phyloP scores from a whole-genome alignment of 2,329 filamentous ascomycete species.

The Trichophyton verrucosum region DNA sequence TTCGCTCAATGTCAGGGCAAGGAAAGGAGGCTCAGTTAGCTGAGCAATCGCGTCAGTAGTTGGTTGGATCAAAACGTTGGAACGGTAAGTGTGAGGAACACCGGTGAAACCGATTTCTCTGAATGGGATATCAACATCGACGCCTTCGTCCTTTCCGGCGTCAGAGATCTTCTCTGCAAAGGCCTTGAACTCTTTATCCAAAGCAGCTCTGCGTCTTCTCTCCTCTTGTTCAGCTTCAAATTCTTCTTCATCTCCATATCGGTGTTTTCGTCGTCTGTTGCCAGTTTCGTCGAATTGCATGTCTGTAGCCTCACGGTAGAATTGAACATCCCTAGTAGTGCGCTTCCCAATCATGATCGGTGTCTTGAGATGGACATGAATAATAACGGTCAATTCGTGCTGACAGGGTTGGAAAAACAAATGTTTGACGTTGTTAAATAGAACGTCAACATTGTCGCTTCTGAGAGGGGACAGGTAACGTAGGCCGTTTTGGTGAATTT shows the following conservation, averaged over 20 bases:
- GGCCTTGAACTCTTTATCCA: constrained; percentile 89
- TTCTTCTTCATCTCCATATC: constrained; percentile 95
- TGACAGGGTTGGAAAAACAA: constrained; percentile 97
- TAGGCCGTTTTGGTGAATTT: constrained; percentile 98
- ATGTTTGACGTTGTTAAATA: constrained; percentile 98
- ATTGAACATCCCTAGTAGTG: constrained; percentile 98
- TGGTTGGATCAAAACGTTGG: constrained; percentile 88
- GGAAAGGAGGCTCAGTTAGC: constrained; percentile 90
- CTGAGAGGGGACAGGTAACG: constrained; percentile 76
- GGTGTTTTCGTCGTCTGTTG: constrained; percentile 93
- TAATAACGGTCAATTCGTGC: constrained; percentile 92
- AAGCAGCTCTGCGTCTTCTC: constrained; percentile 72
- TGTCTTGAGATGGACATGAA: constrained; percentile 94
- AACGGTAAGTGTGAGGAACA: constrained; percentile 66
- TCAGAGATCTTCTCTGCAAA: constrained; percentile 98
- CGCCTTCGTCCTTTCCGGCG: constrained; percentile 76
- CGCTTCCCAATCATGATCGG: constrained; percentile 97
- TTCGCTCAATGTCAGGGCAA: constrained; percentile 88
- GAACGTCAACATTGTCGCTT: constrained; percentile 75
- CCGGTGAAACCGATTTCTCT: constrained; percentile 93
- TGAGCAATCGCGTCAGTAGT: constrained; percentile 96
- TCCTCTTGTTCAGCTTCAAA: constrained; percentile 98
- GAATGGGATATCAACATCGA: constrained; percentile 93
- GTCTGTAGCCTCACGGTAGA: constrained; percentile 93
- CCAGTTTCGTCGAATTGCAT: constrained; percentile 98